Percentiles rank a stretch among this genome's conserved stretches.
Conservation (phyloP, 2,329 filamentous ascomycete species). For the Beauveria rudraprayagi region DNA sequence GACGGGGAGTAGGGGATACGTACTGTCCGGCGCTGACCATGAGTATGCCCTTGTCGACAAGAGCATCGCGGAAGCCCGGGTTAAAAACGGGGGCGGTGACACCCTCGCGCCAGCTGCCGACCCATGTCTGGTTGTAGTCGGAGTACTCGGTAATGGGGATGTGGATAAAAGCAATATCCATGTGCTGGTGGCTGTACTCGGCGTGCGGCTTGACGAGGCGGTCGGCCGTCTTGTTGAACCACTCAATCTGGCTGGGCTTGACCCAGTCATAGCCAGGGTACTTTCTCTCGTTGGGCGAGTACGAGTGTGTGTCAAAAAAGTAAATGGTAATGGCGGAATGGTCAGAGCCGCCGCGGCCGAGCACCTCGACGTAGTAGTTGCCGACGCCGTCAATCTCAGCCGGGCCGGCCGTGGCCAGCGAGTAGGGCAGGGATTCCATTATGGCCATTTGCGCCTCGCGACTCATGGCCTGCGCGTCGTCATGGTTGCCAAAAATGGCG, state of each 20-base stretch:
- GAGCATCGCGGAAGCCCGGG: constrained; percentile 82
- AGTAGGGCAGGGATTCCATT: constrained; percentile 80
- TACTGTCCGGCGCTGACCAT: constrained; percentile 89
- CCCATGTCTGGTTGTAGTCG: constrained; percentile 47
- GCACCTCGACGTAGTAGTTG: constrained; percentile 88
- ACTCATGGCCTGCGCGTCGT: constrained; percentile 78
- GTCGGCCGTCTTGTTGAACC: constrained; percentile 77
- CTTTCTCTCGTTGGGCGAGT: constrained; percentile 80
- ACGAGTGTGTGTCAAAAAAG: constrained; percentile 85
- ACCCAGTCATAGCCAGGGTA: constrained; percentile 97
- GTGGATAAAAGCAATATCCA: constrained; percentile 95
- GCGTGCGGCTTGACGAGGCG: constrained; percentile 68
- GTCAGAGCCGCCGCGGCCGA: constrained; percentile 67
- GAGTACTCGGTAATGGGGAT: constrained; percentile 90
- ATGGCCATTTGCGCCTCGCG: constrained; percentile 76
- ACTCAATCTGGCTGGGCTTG: constrained; percentile 86
- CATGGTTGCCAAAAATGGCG: constrained; percentile 94
- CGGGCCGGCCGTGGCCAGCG: constrained; percentile 76
- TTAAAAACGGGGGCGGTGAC: constrained; percentile 87
- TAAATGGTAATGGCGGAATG: constrained; percentile 94
- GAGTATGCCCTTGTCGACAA: constrained; percentile 76
- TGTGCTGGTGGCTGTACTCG: constrained; percentile 83
- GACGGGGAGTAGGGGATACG: constrained; percentile 27
- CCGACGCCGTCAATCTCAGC: constrained; percentile 81
- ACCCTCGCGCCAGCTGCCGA: constrained; percentile 69